A percentile compares a stretch with the other conserved stretches of the same genome.
These are phyloP conservation scores for Mariannaea elegans DNA, from an alignment of 2,329 filamentous ascomycete species.

Conservation along the genomic window DNA sequence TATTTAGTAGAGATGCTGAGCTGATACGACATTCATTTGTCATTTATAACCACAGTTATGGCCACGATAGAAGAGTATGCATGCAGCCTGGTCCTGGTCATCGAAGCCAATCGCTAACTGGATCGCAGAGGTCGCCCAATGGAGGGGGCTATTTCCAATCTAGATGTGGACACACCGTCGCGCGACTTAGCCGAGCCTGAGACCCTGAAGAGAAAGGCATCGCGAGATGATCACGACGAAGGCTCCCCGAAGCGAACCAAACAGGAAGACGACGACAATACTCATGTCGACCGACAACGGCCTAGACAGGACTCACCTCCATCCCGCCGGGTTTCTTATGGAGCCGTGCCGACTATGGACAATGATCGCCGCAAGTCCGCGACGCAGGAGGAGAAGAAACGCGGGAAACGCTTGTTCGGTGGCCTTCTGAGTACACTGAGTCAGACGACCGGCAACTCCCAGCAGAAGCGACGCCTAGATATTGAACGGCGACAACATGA, in stretches of 20 bases:
- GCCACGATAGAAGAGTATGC: conserved; percentile 34
- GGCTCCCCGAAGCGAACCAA: conserved; percentile 40
- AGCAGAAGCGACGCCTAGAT: conserved; percentile 76
- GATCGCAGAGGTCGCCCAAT: conserved; percentile 27
- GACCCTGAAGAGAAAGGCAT: conserved; percentile 43
- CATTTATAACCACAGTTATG: conserved; percentile 30
- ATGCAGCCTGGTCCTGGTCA: not conserved
- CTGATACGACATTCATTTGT: conserved; percentile 17
- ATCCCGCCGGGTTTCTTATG: conserved; percentile 21
- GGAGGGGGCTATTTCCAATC: conserved; percentile 21
- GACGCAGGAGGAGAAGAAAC: conserved; percentile 78
- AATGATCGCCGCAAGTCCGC: conserved; percentile 38
- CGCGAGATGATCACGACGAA: conserved; percentile 29
- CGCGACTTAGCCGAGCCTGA: conserved; percentile 18
- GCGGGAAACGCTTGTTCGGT: conserved; percentile 87
- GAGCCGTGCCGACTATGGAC: conserved; percentile 11
- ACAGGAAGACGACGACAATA: conserved; percentile 32
- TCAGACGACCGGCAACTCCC: conserved; percentile 70
- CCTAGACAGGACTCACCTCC: conserved; percentile 28
- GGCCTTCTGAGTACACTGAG: conserved; percentile 81
- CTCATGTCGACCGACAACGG: conserved; percentile 19
- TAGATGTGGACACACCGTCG: conserved; percentile 6
- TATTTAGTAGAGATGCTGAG: not conserved
- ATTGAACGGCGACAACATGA: conserved; percentile 85
- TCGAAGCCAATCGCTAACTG: conserved; percentile 27